Evolutionary conservation across 1,139 yeast species (phyloP).

Genomic region (Yarrowia galli): DNA sequence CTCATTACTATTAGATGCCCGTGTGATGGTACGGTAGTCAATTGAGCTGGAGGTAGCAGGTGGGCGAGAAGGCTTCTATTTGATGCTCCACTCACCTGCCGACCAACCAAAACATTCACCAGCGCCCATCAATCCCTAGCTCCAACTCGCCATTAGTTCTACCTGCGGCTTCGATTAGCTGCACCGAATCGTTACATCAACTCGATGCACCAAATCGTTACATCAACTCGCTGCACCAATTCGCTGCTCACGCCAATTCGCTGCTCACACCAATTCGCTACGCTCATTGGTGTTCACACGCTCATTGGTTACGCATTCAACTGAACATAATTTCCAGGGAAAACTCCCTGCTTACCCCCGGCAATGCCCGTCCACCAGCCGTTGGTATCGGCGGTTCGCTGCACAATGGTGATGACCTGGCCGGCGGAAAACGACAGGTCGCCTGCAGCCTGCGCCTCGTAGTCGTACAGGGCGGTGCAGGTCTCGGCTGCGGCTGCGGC

Average conservation of each 20-base stretch:
- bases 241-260: background rate
- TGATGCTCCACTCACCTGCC: no score
- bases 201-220: no score
- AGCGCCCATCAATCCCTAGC: no score
- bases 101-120: no score
- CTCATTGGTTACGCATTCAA: slow-evolving; percentile 52
- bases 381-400: slow-evolving; percentile 80
- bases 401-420: slow-evolving; percentile 79
- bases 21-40: background rate
- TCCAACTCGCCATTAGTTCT: no score
- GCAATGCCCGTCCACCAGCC: slow-evolving; percentile 99
- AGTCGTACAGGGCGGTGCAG: slow-evolving; percentile 80
- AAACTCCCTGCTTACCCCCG: slow-evolving; percentile 87
- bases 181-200: no score
- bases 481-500: slow-evolving; percentile 53
- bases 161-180: no score
- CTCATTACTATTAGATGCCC: slow-evolving; percentile 26
- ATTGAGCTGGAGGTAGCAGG: no score
- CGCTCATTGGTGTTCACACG: background rate
- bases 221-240: background rate
- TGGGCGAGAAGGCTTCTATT: no score
- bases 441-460: slow-evolving; percentile 84
- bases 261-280: background rate
- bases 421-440: slow-evolving; percentile 90
- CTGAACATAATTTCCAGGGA: slow-evolving; percentile 96